phyloP scores from a whole-genome alignment of 148 eudicot genomes.

The Chenopodium album region DNA sequence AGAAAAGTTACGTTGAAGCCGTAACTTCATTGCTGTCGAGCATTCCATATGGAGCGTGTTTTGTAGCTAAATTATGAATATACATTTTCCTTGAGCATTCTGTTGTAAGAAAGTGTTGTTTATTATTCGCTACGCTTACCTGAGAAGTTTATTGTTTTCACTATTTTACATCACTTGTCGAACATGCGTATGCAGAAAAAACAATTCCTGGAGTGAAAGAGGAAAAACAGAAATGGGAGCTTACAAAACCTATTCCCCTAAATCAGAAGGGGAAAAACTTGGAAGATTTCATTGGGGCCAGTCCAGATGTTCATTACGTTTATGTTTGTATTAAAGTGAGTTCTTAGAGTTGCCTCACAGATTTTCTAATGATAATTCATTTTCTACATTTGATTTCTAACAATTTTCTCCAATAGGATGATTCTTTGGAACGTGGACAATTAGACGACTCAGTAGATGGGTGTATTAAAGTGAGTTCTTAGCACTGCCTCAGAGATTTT shows the following conservation, averaged over 20 bases:
- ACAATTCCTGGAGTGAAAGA: slow-evolving; percentile 33
- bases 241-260: slow-evolving; percentile 63
- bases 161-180: not conserved
- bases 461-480: slow-evolving; percentile 60
- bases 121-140: not conserved
- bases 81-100: no score
- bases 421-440: slow-evolving; percentile 17
- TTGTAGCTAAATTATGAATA: no score
- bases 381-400: not conserved
- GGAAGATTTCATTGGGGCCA: slow-evolving; percentile 51
- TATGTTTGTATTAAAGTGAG: slow-evolving; percentile 80
- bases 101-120: no score
- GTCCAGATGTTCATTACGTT: slow-evolving; percentile 70
- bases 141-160: not conserved
- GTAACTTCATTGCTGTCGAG: no score
- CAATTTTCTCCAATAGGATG: slow-evolving; percentile 16
- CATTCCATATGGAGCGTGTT: no score
- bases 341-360: not conserved
- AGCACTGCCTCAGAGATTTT: not conserved
- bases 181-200: slow-evolving; percentile 46
- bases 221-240: slow-evolving; percentile 47
- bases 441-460: not conserved
- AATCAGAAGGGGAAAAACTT: slow-evolving; percentile 43
- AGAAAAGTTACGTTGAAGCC: no score
- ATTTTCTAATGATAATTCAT: not conserved